Percentiles rank a stretch among this genome's conserved stretches.
Conservation (phyloP, 257 asterid species). For the Fraxinus anomala region DNA sequence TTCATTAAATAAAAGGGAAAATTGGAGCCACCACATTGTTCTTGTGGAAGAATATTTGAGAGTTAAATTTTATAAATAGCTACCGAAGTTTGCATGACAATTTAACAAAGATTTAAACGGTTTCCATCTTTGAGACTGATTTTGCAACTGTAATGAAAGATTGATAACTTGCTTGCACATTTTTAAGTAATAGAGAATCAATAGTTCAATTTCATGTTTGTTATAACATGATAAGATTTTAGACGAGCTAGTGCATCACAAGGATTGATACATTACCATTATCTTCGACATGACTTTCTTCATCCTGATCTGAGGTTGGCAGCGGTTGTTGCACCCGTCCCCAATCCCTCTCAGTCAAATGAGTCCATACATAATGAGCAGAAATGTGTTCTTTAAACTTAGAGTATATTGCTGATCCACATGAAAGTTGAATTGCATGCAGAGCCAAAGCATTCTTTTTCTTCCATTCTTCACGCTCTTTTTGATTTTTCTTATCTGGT, state of each 20-base stretch:
- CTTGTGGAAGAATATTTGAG: background rate
- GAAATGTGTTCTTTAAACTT: slow-evolving; percentile 36
- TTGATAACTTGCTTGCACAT: background rate
- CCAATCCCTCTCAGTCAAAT: slow-evolving; percentile 36
- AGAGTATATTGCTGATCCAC: slow-evolving; percentile 39
- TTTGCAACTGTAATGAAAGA: background rate
- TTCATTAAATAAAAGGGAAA: background rate
- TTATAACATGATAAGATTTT: background rate
- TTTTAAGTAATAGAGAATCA: background rate
- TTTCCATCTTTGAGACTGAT: background rate
- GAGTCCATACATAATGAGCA: slow-evolving; percentile 42
- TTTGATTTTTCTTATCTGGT: slow-evolving; percentile 29
- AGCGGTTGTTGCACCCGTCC: background rate
- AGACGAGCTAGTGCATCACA: background rate
- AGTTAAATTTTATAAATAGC: background rate
- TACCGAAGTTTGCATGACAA: background rate
- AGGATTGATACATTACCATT: slow-evolving; percentile 18
- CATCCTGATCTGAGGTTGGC: slow-evolving; percentile 13
- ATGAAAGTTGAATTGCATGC: slow-evolving; percentile 49
- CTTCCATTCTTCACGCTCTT: slow-evolving; percentile 43
- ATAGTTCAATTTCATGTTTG: background rate
- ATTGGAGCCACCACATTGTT: background rate
- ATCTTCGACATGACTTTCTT: slow-evolving; percentile 14
- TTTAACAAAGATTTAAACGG: too few relatives aligned
- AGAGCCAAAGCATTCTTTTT: slow-evolving; percentile 44